Evolutionary conservation across 1,139 yeast species (phyloP).

Genomic region (Kodamaea sp.): DNA sequence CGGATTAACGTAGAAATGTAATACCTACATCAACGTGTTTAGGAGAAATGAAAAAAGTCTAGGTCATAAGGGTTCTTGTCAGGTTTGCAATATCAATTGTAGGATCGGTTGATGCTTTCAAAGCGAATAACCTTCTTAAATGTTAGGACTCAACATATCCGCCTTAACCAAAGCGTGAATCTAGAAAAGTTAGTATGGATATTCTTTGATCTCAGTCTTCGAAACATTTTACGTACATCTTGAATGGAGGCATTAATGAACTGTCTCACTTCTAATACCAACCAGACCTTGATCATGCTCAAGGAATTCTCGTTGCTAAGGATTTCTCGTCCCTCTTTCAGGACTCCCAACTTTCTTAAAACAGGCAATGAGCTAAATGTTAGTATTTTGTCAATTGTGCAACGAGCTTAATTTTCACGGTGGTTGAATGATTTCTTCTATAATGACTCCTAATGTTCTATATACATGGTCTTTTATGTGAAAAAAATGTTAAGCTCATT

Average conservation of each 20-base stretch:
- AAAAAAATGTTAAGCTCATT: constrained; percentile 17
- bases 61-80: no score
- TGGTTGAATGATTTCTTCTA: no score
- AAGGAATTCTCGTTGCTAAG: constrained; percentile 60
- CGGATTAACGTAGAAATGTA: no score
- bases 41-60: no score
- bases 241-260: constrained; percentile 83
- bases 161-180: constrained; percentile 50
- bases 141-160: constrained; percentile 52
- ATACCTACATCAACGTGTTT: no score
- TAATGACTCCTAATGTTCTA: not conserved
- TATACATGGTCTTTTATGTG: not conserved
- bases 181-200: constrained; percentile 31
- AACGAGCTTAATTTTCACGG: no score
- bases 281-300: constrained; percentile 88
- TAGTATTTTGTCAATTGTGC: constrained; percentile 29
- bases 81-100: no score
- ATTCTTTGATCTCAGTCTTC: not conserved
- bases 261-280: constrained; percentile 85
- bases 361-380: constrained; percentile 71
- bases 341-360: constrained; percentile 75
- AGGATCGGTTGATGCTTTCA: no score
- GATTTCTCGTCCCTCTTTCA: constrained; percentile 63
- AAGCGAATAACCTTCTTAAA: no score
- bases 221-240: constrained; percentile 44